A percentile compares a stretch with the other conserved stretches of the same genome.
Evolutionary conservation across 148 eudicot genomes (phyloP).

Genomic region (Vaccinium vitisidaea): DNA sequence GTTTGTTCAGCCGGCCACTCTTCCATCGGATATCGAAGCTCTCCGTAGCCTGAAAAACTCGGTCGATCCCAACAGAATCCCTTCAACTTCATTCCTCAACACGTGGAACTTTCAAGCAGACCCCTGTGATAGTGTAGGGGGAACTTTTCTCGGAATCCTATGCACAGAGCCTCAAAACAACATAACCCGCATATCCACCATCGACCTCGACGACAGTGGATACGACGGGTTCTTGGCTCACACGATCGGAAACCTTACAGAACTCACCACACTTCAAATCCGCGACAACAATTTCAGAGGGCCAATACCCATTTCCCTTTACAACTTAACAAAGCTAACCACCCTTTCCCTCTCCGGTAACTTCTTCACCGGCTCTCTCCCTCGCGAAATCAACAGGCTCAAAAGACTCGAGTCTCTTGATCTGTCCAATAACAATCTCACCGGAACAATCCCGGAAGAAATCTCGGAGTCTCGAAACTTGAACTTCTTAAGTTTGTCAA

Average conservation of each 20-base stretch:
- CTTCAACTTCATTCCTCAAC: slow-evolving; percentile 40
- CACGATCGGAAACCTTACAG: slow-evolving; percentile 56
- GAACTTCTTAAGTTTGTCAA: slow-evolving; percentile 35
- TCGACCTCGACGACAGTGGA: slow-evolving; percentile 58
- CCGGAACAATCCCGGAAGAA: slow-evolving; percentile 48
- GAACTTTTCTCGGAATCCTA: slow-evolving; percentile 60
- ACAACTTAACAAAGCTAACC: slow-evolving; percentile 42
- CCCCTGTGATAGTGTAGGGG: slow-evolving; percentile 64
- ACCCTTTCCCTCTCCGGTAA: slow-evolving; percentile 44
- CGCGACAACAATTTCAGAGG: slow-evolving; percentile 68
- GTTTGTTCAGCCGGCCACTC: slow-evolving; percentile 35
- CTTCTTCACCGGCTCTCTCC: slow-evolving; percentile 57
- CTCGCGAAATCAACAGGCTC: slow-evolving; percentile 31
- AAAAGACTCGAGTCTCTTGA: slow-evolving; percentile 45
- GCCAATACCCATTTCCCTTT: slow-evolving; percentile 45
- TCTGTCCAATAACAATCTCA: slow-evolving; percentile 50
- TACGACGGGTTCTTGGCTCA: slow-evolving; percentile 63
- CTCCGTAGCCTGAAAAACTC: slow-evolving; percentile 44
- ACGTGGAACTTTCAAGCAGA: slow-evolving; percentile 60
- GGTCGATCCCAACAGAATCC: slow-evolving; percentile 56
- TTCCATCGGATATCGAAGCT: slow-evolving; percentile 46
- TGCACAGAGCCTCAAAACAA: slow-evolving; percentile 50
- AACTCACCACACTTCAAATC: slow-evolving; percentile 49
- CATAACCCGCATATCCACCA: slow-evolving; percentile 34
- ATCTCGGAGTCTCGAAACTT: slow-evolving; percentile 37